Base-by-base conservation (phyloP, 2,329 filamentous ascomycete genomes). In the Calonectria hawksworthii region DNA sequence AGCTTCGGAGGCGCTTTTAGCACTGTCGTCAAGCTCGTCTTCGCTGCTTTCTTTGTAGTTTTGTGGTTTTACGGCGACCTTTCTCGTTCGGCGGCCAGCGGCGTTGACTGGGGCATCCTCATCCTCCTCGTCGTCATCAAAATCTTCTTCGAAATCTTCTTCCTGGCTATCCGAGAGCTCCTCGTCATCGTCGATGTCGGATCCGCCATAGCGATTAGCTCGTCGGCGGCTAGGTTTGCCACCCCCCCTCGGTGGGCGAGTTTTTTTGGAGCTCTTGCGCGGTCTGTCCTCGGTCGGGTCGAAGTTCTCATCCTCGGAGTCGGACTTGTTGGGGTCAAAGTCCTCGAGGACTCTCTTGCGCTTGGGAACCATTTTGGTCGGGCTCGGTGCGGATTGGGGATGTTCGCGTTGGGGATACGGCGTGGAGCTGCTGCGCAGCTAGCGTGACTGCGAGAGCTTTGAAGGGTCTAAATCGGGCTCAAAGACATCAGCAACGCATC, bases 311-410 rank as follows among this genome's bases (percentile, higher is more conserved):
- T 94, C 92, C 65, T 92, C 89, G 2, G 92, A 87, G 78, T 94
- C 92, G 66, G 92, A 93, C 81, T 92, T 90, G 82, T 93, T 93
- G 4, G 90, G 91, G 83, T 94, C 92, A 78, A 93, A 93, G 70
- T 88, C 87, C 76, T 91, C 89, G 70, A 92, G 84, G 73, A 87
- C 87, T 76, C 89, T 86, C 87, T 93, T 93, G 69, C 92, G 86
- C 83, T 92, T 92, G 72, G 83, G 82, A 56, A 79, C 81, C 84
- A 86, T 85, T n/a, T 66, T 71, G 66, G 50, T 28, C 54, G 26
- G 52, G 72, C 10, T 26, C 14, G 28, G 21, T 30, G 18, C 14
- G 7, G 28, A 30, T 65, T 73, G 30, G 28, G 8, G 44, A 72
- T 63, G 54, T 72, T 38, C 26, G 26, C 32, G 59, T 72, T 52